Evolutionary conservation across 1,284 basidiomycete genomes (phyloP).

Genomic region (Porodaedalea pini): DNA sequence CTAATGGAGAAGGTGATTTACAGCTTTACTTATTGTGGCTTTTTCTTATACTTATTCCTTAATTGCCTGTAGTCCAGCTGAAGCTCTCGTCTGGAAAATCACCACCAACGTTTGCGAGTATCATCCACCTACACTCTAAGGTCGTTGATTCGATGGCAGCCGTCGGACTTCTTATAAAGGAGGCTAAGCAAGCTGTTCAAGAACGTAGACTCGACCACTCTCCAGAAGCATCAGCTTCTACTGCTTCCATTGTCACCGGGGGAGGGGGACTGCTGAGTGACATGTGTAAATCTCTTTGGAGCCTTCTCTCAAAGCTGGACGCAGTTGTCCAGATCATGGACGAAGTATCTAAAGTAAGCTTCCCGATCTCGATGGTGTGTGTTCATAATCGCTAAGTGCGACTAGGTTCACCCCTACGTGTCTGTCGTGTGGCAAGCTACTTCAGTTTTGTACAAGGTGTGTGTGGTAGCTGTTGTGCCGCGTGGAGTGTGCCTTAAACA

Average conservation of each 20-base stretch:
- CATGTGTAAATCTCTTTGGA: not conserved
- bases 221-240: not conserved
- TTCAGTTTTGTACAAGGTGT: not conserved
- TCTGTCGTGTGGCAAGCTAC: not conserved
- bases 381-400: not conserved
- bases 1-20: not conserved
- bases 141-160: not conserved
- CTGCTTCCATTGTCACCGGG: too few relatives aligned
- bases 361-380: too few relatives aligned
- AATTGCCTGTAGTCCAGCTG: not conserved
- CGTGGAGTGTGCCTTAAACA: not conserved
- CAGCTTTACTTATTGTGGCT: not conserved
- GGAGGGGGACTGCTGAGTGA: not conserved
- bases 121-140: not conserved
- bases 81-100: not conserved
- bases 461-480: not conserved
- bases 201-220: too few relatives aligned
- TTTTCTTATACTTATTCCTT: too few relatives aligned
- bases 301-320: not conserved
- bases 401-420: not conserved
- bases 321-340: not conserved
- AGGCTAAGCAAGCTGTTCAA: not conserved
- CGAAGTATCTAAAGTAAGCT: not conserved
- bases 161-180: not conserved
- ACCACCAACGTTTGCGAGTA: not conserved